Evolutionary conservation across 768 basidiomycete species (phyloP).

Genomic region (Lanmaoa rubissima): DNA sequence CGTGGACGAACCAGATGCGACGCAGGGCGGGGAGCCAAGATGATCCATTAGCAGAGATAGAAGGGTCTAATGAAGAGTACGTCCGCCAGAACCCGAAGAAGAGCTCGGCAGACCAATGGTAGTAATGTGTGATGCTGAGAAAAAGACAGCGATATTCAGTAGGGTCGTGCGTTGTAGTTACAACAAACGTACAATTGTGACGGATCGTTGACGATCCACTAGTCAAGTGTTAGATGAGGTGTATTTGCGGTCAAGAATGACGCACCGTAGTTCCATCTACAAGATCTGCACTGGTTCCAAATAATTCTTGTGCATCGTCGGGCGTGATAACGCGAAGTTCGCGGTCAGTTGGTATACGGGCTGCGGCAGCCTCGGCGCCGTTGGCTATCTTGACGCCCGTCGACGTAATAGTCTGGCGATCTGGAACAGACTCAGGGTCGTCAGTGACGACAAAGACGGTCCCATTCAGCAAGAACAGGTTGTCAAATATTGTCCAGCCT

Average conservation of each 20-base stretch:
- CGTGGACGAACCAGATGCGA: conserved; percentile 72
- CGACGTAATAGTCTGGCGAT: conserved; percentile 66
- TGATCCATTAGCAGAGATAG: conserved; percentile 61
- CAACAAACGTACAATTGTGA: conserved; percentile 69
- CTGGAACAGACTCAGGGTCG: conserved; percentile 63
- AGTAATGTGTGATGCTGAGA: conserved; percentile 82
- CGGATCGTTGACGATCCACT: conserved; percentile 84
- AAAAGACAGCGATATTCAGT: background rate
- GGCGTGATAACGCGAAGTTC: conserved; percentile 77
- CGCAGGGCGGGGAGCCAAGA: conserved; percentile 72
- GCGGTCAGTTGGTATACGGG: conserved; percentile 71
- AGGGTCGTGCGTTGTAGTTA: background rate
- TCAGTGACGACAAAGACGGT: conserved; percentile 82
- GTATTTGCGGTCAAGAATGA: background rate
- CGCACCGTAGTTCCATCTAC: conserved; percentile 77
- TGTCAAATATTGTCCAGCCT: conserved; percentile 93
- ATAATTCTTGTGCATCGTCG: conserved; percentile 60
- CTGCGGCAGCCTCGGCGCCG: conserved; percentile 49
- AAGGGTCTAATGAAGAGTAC: conserved; percentile 77
- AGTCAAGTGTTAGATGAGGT: conserved; percentile 1
- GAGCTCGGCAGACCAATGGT: conserved; percentile 91
- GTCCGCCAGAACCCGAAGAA: conserved; percentile 92
- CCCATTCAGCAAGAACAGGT: conserved; percentile 77
- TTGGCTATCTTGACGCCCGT: conserved; percentile 60
- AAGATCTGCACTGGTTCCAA: conserved; percentile 68